Evolutionary conservation across 2,329 filamentous ascomycete genomes (phyloP).

Genomic region (Penicillium sp.): DNA sequence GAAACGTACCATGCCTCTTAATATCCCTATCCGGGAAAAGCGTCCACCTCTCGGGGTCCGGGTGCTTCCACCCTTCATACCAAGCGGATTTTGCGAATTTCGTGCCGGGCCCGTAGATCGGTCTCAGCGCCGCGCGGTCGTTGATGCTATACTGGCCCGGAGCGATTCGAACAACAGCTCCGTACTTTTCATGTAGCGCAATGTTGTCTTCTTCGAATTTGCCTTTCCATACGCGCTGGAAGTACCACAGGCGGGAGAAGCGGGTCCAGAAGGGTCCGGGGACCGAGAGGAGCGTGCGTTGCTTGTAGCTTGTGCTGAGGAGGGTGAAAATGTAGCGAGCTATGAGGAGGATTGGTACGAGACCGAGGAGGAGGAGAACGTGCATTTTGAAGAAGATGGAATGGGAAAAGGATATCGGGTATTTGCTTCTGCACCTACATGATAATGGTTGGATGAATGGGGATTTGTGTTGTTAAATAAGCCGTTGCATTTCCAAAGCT

Average conservation of each 20-base stretch:
- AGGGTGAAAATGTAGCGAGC: conserved; percentile 22
- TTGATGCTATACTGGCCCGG: conserved; percentile 55
- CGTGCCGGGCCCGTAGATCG: conserved; percentile 49
- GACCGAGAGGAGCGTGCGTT: conserved; percentile 35
- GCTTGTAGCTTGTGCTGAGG: conserved; percentile 29
- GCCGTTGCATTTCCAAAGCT: not conserved
- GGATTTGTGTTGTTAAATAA: not conserved
- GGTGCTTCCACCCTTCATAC: conserved; percentile 41
- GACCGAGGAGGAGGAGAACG: conserved; percentile 19
- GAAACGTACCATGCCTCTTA: conserved; percentile 40
- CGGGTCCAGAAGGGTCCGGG: conserved; percentile 54
- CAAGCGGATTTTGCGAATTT: conserved; percentile 46
- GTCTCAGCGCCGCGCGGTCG: conserved; percentile 47
- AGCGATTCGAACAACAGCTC: conserved; percentile 53
- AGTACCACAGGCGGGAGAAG: conserved; percentile 53
- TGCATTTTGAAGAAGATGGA: conserved; percentile 16
- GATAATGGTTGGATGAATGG: not conserved
- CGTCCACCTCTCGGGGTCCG: conserved; percentile 36
- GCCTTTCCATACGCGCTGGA: conserved; percentile 42
- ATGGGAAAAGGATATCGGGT: not conserved
- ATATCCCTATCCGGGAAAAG: conserved; percentile 41
- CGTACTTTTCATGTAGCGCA: conserved; percentile 47
- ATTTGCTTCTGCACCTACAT: not conserved
- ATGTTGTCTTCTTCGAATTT: conserved; percentile 48
- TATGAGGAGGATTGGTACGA: conserved; percentile 21